A percentile compares a stretch with the other conserved stretches of the same genome.
These are phyloP conservation scores for Aspergillus wentii DNA, from an alignment of 495 filamentous ascomycete species.

Conservation along the genomic window DNA sequence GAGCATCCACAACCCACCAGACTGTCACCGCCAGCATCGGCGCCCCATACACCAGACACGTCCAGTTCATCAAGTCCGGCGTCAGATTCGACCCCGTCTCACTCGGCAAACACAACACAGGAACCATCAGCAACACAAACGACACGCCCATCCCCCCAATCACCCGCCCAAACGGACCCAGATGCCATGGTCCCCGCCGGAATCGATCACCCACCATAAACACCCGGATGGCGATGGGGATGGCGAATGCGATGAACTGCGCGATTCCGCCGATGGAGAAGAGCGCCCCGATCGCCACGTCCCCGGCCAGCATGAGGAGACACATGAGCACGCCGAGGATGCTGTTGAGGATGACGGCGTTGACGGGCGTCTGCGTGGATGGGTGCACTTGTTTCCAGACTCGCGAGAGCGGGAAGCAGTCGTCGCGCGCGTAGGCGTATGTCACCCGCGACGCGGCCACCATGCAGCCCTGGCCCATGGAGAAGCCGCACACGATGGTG, in stretches of 20 bases:
- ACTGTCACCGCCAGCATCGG: constrained; percentile 58
- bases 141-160: constrained; percentile 56
- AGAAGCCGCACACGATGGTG: constrained; percentile 73
- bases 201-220: constrained; percentile 71
- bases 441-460: constrained; percentile 74
- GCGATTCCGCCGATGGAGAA: constrained; percentile 76
- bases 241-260: constrained; percentile 69
- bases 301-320: constrained; percentile 65
- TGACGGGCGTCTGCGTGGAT: constrained; percentile 66
- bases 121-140: constrained; percentile 70
- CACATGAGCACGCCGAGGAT: constrained; percentile 59
- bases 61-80: constrained; percentile 68
- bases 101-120: constrained; percentile 68
- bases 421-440: constrained; percentile 76
- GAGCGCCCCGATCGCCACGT: constrained; percentile 62
- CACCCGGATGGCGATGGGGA: constrained; percentile 69
- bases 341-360: constrained; percentile 72
- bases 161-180: constrained; percentile 57
- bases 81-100: constrained; percentile 53
- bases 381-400: constrained; percentile 64
- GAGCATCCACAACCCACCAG: constrained; percentile 69
- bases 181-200: constrained; percentile 67
- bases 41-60: constrained; percentile 67
- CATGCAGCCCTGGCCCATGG: constrained; percentile 82
- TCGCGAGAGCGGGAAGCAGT: constrained; percentile 63